Conservation (phyloP, 495 filamentous ascomycete species). For the Polyplosphaeria fusca region DNA sequence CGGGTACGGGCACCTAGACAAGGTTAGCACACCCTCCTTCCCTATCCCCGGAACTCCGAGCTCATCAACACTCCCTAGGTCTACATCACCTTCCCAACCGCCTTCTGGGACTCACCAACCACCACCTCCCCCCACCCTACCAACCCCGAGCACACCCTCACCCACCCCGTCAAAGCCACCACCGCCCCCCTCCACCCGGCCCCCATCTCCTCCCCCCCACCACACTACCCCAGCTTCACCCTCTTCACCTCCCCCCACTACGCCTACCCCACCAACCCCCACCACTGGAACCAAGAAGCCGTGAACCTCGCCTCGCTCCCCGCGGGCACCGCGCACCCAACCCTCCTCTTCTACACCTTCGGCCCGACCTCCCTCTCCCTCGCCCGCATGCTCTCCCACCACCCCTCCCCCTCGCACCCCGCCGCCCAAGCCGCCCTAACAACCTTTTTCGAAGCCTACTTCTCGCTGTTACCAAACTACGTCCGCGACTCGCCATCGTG, state of each 20-base stretch:
- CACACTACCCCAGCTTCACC: conserved; percentile 56
- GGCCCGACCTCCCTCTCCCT: conserved; percentile 58
- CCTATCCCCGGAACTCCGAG: background rate
- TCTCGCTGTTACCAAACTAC: conserved; percentile 70
- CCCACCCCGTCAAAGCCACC: conserved; percentile 35
- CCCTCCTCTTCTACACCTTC: conserved; percentile 88
- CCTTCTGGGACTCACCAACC: conserved; percentile 56
- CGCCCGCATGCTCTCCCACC: conserved; percentile 46
- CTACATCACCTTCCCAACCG: conserved; percentile 77
- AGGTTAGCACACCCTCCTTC: conserved; percentile 51
- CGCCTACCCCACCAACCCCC: conserved; percentile 58
- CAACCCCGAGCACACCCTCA: conserved; percentile 1
- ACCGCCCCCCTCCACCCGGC: conserved; percentile 35
- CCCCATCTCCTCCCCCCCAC: background rate
- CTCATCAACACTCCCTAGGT: conserved; percentile 45
- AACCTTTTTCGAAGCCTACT: conserved; percentile 71
- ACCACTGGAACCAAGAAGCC: conserved; percentile 72
- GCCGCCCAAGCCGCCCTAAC: conserved; percentile 45
- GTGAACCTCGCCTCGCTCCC: conserved; percentile 73
- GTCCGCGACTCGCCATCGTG: conserved; percentile 52
- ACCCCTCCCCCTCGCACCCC: conserved; percentile 44
- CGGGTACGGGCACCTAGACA: conserved; percentile 86
- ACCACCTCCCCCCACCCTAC: background rate
- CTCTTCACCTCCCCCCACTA: conserved; percentile 67
- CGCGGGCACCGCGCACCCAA: conserved; percentile 63